Percentiles rank a stretch among this genome's conserved stretches.
Conservation (phyloP, 169 alveolate species). For the Plasmodium ovale region DNA sequence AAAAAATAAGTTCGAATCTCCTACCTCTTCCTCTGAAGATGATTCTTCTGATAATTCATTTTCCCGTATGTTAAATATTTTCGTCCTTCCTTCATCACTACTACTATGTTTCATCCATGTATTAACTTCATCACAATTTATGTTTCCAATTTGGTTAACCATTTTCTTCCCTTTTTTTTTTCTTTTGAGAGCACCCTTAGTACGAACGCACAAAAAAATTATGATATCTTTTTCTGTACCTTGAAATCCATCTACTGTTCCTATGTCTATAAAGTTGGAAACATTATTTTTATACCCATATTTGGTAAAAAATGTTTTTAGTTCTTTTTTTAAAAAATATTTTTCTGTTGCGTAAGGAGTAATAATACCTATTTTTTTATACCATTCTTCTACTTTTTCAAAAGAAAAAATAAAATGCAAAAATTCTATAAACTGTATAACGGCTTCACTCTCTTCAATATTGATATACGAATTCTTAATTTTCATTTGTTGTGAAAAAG, state of each 20-base stretch:
- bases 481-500: constrained; percentile 38
- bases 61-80: background rate
- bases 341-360: constrained; percentile 86
- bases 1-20: constrained; percentile 83
- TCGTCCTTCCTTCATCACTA: background rate
- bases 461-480: constrained; percentile 74
- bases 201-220: constrained; percentile 93
- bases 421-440: constrained; percentile 76
- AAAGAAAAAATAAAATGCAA: constrained; percentile 76
- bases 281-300: constrained; percentile 33
- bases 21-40: constrained; percentile 18
- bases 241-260: constrained; percentile 99
- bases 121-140: background rate
- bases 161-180: constrained; percentile 24
- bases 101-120: background rate
- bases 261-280: constrained; percentile 90
- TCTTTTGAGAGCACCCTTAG: constrained; percentile 80
- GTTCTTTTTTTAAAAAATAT: constrained; percentile 66
- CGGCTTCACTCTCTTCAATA: constrained; percentile 64
- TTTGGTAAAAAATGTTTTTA: constrained; percentile 57
- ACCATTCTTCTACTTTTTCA: constrained; percentile 59
- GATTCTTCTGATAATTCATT: constrained; percentile 33
- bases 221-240: constrained; percentile 98
- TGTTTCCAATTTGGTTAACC: background rate
- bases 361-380: constrained; percentile 82